Percentiles rank a stretch among this genome's conserved stretches.
These are phyloP conservation scores for Cinchona pubescens DNA, from an alignment of 257 asterid genomes.

Conservation along the genomic window DNA sequence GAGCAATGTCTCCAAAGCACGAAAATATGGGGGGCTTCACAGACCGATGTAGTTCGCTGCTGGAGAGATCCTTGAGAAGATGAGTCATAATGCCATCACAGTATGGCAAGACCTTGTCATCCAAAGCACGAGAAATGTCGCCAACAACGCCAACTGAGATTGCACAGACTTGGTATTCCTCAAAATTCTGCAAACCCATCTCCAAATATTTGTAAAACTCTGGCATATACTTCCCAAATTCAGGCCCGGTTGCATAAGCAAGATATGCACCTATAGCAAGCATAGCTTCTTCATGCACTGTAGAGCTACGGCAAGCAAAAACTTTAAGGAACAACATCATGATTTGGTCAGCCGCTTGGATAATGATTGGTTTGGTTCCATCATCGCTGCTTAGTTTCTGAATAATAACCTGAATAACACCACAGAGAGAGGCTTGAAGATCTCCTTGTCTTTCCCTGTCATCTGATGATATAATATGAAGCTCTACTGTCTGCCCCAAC, in stretches of 20 bases:
- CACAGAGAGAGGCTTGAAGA: constrained; percentile 83
- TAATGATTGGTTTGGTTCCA: constrained; percentile 50
- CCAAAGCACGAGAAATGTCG: constrained; percentile 77
- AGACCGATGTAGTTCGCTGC: constrained; percentile 62
- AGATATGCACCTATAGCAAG: constrained; percentile 92
- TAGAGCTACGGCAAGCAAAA: constrained; percentile 73
- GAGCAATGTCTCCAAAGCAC: constrained; percentile 92
- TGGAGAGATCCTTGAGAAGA: constrained; percentile 70
- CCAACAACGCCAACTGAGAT: constrained; percentile 92
- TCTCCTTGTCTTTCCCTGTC: constrained; percentile 88
- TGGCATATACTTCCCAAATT: constrained; percentile 68
- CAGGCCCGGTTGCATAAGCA: constrained; percentile 67
- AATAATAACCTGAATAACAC: constrained; percentile 77
- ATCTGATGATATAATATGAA: constrained; percentile 60
- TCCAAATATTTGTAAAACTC: constrained; percentile 69
- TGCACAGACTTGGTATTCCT: constrained; percentile 82
- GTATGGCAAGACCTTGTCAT: constrained; percentile 64
- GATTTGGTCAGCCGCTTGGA: constrained; percentile 72
- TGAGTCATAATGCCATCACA: constrained; percentile 78
- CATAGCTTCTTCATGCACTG: constrained; percentile 93
- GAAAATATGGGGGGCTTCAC: constrained; percentile 86
- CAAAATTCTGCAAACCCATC: constrained; percentile 86
- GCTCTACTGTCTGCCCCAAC: constrained; percentile 54
- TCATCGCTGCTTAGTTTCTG: constrained; percentile 67
- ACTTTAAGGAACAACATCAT: constrained; percentile 71